Evolutionary conservation across 2,329 filamentous ascomycete genomes (phyloP).

Genomic region (Cercospora zeae-maydis): DNA sequence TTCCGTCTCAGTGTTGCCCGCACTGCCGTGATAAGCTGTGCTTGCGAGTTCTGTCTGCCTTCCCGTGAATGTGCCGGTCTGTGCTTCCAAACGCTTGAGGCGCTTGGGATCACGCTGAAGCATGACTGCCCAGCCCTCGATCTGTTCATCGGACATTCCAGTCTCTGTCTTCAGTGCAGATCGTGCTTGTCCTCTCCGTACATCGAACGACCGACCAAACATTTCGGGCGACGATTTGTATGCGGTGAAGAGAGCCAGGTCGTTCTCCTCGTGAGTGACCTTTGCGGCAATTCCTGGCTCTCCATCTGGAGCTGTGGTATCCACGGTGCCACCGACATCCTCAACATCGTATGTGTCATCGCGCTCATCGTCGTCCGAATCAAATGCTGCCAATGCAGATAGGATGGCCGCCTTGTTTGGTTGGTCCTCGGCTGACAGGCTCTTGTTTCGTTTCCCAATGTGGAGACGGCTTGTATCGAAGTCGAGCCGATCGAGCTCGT

Average conservation of each 20-base stretch:
- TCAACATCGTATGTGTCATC: constrained; percentile 94
- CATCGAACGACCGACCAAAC: constrained; percentile 69
- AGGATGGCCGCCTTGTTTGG: constrained; percentile 82
- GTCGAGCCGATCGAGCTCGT: constrained; percentile 70
- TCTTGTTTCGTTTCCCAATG: constrained; percentile 65
- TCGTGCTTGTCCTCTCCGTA: constrained; percentile 62
- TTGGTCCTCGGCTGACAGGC: constrained; percentile 56
- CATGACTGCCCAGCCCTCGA: constrained; percentile 95
- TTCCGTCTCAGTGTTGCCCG: constrained; percentile 55
- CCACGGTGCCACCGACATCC: constrained; percentile 86
- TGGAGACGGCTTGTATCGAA: constrained; percentile 67
- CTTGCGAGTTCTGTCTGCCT: constrained; percentile 61
- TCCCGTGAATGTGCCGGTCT: constrained; percentile 63
- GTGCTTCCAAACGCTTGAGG: constrained; percentile 66
- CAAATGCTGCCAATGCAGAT: constrained; percentile 81
- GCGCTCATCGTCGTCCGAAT: constrained; percentile 90
- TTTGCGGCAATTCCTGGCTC: constrained; percentile 49
- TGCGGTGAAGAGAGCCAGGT: constrained; percentile 69
- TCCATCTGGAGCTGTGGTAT: constrained; percentile 53
- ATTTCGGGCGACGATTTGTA: constrained; percentile 62
- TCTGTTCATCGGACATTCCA: constrained; percentile 85
- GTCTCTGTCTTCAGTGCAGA: constrained; percentile 67
- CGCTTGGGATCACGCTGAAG: constrained; percentile 67
- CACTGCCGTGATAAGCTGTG: constrained; percentile 60
- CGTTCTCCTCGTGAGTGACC: constrained; percentile 46